Evolutionary conservation across 306 rosid genomes (phyloP).

Genomic region (Vicia sativa): DNA sequence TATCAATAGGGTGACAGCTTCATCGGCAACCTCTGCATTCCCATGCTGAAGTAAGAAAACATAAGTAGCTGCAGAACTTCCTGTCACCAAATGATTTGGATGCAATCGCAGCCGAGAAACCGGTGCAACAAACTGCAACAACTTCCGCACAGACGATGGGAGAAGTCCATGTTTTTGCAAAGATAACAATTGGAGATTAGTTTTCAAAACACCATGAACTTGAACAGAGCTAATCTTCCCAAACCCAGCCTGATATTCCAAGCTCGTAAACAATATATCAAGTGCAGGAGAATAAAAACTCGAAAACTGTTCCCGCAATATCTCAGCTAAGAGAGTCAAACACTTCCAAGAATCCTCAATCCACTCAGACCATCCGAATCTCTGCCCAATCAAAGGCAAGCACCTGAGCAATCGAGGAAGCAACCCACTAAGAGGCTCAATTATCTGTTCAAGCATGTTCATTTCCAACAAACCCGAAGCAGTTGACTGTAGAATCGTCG

Average conservation of each 20-base stretch:
- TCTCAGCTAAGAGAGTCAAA: slow-evolving; percentile 90
- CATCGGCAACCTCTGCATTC: slow-evolving; percentile 82
- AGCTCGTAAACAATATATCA: slow-evolving; percentile 75
- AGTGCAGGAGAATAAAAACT: slow-evolving; percentile 64
- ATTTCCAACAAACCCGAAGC: slow-evolving; percentile 93
- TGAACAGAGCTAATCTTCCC: slow-evolving; percentile 67
- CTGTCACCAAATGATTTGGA: slow-evolving; percentile 85
- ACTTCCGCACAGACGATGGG: slow-evolving; percentile 66
- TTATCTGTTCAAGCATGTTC: slow-evolving; percentile 80
- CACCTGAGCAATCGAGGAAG: slow-evolving; percentile 79
- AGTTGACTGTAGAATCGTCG: slow-evolving; percentile 78
- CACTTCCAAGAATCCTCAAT: slow-evolving; percentile 91
- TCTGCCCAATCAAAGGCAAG: slow-evolving; percentile 76
- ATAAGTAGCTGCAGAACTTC: slow-evolving; percentile 90
- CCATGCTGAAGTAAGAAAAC: slow-evolving; percentile 88
- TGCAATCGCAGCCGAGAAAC: slow-evolving; percentile 81
- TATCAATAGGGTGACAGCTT: slow-evolving; percentile 55
- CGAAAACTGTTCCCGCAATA: slow-evolving; percentile 75
- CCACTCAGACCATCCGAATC: slow-evolving; percentile 95
- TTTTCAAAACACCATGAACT: slow-evolving; percentile 90
- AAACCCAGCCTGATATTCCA: slow-evolving; percentile 55
- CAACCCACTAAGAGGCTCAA: slow-evolving; percentile 69
- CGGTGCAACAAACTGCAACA: slow-evolving; percentile 71
- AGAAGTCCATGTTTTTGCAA: slow-evolving; percentile 85
- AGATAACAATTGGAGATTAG: slow-evolving; percentile 86